phyloP scores from a whole-genome alignment of 441 rosid genomes.

The Flueggea neowawraea region DNA sequence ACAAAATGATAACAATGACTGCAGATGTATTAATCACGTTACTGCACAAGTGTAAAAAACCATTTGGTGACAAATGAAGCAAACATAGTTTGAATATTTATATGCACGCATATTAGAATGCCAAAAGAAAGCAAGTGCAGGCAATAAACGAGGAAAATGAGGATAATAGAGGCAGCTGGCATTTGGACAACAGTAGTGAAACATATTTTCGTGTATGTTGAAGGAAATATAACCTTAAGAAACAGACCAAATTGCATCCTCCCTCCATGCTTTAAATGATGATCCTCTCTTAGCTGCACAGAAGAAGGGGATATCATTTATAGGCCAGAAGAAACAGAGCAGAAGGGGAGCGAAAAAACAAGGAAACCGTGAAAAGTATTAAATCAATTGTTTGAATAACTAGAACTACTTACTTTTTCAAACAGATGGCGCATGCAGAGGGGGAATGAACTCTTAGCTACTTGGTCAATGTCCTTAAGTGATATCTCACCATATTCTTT shows the following conservation, averaged over 20 bases:
- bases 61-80: too few relatives aligned
- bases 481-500: conserved; percentile 73
- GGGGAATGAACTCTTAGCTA: conserved; percentile 83
- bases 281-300: conserved; percentile 86
- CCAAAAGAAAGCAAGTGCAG: not conserved
- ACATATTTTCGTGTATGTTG: not conserved
- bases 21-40: too few relatives aligned
- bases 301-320: not conserved
- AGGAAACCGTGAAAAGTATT: not conserved
- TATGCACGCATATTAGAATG: not conserved
- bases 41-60: too few relatives aligned
- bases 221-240: conserved; percentile 54
- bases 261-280: conserved; percentile 95
- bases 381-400: conserved; percentile 2
- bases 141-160: not conserved
- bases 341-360: not conserved
- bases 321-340: not conserved
- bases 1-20: too few relatives aligned
- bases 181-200: conserved; percentile 3
- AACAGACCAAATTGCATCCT: conserved; percentile 97
- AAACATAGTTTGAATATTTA: not conserved
- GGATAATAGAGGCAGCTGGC: not conserved
- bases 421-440: conserved; percentile 83
- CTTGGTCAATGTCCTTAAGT: conserved; percentile 72
- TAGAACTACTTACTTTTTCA: conserved; percentile 51